Percentiles rank a stretch among this genome's conserved stretches.
Conservation (phyloP, 176 grass and related monocot species). For the Zoysia japonica region DNA sequence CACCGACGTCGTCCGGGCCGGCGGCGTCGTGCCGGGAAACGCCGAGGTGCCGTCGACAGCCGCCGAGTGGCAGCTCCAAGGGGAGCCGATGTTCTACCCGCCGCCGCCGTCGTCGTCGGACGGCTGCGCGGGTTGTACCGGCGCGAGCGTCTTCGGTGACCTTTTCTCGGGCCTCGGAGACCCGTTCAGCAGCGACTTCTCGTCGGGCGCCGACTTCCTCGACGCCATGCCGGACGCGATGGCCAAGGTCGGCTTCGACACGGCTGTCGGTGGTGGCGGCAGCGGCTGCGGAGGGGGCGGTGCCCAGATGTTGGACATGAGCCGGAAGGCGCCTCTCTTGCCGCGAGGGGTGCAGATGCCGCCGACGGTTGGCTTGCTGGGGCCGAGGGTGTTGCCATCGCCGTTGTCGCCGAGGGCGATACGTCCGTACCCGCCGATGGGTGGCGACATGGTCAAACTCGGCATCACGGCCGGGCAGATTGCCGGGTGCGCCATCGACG, state of each 20-base stretch:
- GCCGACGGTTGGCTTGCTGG: slow-evolving; percentile 23
- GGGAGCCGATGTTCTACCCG: slow-evolving; percentile 40
- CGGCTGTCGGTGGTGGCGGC: neutral
- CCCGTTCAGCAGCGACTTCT: slow-evolving; percentile 63
- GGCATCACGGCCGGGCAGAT: slow-evolving; percentile 50
- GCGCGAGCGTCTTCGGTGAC: slow-evolving; percentile 39
- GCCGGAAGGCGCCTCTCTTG: slow-evolving; percentile 49
- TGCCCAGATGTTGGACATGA: slow-evolving; percentile 33
- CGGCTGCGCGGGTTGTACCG: neutral
- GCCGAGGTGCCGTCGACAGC: slow-evolving; percentile 42
- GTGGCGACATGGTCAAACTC: slow-evolving; percentile 55
- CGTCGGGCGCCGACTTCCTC: slow-evolving; percentile 44
- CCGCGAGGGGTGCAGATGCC: slow-evolving; percentile 59
- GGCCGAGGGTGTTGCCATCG: slow-evolving; percentile 38
- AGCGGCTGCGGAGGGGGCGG: neutral
- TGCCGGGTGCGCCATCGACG: slow-evolving; percentile 51
- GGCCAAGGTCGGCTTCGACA: slow-evolving; percentile 52
- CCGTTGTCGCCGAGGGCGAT: slow-evolving; percentile 58
- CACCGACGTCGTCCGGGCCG: slow-evolving; percentile 53
- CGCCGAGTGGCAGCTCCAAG: slow-evolving; percentile 49
- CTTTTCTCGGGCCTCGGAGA: slow-evolving; percentile 63
- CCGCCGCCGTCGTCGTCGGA: slow-evolving; percentile 10
- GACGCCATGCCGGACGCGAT: slow-evolving; percentile 34
- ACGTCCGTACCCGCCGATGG: slow-evolving; percentile 48
- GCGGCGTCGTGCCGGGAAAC: slow-evolving; percentile 36